These are phyloP conservation scores for Ascochyta lentis DNA, from an alignment of 2,329 filamentous ascomycete species.

Conservation along the genomic window DNA sequence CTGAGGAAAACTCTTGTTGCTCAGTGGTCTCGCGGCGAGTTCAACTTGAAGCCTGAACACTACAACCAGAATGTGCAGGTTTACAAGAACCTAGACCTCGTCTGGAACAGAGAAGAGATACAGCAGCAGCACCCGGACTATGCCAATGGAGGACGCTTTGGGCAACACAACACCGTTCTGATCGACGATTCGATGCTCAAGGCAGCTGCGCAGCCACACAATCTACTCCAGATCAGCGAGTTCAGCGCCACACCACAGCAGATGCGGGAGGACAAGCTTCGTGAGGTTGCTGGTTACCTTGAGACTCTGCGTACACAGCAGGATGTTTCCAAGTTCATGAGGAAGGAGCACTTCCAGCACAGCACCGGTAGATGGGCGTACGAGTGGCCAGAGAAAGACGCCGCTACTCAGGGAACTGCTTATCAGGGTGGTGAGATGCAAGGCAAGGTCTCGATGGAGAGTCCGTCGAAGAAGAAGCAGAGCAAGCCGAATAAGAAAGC, in stretches of 20 bases:
- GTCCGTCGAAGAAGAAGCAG: constrained; percentile 4
- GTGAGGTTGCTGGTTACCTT: constrained; percentile 60
- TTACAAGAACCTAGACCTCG: constrained; percentile 79
- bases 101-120: constrained; percentile 68
- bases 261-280: constrained; percentile 54
- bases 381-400: constrained; percentile 30
- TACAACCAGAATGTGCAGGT: constrained; percentile 78
- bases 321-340: constrained; percentile 70
- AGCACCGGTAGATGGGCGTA: constrained; percentile 34
- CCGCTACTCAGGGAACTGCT: background rate
- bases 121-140: constrained; percentile 52
- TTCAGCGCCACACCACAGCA: constrained; percentile 62
- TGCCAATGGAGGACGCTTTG: constrained; percentile 62
- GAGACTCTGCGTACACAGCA: constrained; percentile 58
- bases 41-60: constrained; percentile 69
- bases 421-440: constrained; percentile 8
- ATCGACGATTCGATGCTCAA: constrained; percentile 87
- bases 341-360: constrained; percentile 41
- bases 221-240: constrained; percentile 81
- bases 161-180: constrained; percentile 85
- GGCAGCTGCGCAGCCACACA: constrained; percentile 80
- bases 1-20: constrained; percentile 67
- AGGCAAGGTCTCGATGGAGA: constrained; percentile 6
- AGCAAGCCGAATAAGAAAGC: constrained; percentile 7
- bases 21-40: constrained; percentile 78